A percentile compares a stretch with the other conserved stretches of the same genome.
Conservation (phyloP, 352 stramenopile species). For the Thalassiosira livingstoniorum region DNA sequence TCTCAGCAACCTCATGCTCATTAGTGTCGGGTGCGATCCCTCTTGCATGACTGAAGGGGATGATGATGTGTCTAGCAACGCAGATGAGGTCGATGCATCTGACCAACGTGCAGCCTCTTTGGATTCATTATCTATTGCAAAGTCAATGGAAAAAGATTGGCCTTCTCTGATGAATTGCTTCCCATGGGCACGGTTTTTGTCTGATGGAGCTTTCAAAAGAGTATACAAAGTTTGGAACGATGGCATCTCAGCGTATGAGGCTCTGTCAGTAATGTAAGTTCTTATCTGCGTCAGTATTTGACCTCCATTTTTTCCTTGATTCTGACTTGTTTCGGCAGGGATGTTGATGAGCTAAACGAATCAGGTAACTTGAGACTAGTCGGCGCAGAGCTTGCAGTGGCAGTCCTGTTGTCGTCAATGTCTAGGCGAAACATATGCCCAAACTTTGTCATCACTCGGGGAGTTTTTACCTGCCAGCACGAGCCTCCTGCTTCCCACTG, state of each 20-base stretch:
- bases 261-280: slow-evolving; percentile 85
- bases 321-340: slow-evolving; percentile 90
- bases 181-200: slow-evolving; percentile 78
- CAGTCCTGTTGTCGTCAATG: slow-evolving; percentile 91
- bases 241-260: slow-evolving; percentile 61
- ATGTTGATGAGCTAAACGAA: slow-evolving; percentile 90
- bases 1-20: slow-evolving; percentile 74
- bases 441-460: slow-evolving; percentile 93
- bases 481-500: slow-evolving; percentile 72
- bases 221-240: slow-evolving; percentile 85
- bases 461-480: slow-evolving; percentile 89
- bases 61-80: slow-evolving; percentile 35
- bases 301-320: neutral
- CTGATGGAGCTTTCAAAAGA: slow-evolving; percentile 84
- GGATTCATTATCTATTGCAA: slow-evolving; percentile 22
- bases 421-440: slow-evolving; percentile 90
- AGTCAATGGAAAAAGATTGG: slow-evolving; percentile 71
- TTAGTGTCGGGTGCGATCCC: slow-evolving; percentile 71
- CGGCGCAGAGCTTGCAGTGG: slow-evolving; percentile 94
- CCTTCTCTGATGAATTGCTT: slow-evolving; percentile 66
- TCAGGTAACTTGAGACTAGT: slow-evolving; percentile 91
- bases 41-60: slow-evolving; percentile 35
- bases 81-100: slow-evolving; percentile 43
- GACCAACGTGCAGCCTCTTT: slow-evolving; percentile 14
- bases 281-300: neutral